phyloP scores from a whole-genome alignment of 2,329 filamentous ascomycete species.

The Venturia nashicola region DNA sequence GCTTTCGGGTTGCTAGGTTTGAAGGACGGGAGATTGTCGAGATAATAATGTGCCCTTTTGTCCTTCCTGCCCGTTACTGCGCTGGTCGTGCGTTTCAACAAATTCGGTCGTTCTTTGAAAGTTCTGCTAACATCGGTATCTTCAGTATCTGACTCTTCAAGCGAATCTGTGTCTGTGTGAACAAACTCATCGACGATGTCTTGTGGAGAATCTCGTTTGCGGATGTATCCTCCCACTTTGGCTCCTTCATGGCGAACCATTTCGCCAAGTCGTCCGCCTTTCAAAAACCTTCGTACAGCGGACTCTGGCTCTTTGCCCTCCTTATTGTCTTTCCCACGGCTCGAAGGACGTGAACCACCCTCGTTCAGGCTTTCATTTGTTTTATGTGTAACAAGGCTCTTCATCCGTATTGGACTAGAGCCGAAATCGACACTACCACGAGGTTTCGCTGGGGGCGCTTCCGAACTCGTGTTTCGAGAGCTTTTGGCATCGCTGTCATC shows the following conservation, averaged over 20 bases:
- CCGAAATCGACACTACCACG: constrained; percentile 19
- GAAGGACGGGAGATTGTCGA: constrained; percentile 38
- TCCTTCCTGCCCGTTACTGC: constrained; percentile 15
- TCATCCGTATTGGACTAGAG: constrained; percentile 21
- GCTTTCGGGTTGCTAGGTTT: constrained; percentile 23
- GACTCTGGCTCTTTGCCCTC: constrained; percentile 31
- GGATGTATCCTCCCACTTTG: constrained; percentile 47
- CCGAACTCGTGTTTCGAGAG: constrained; percentile 21
- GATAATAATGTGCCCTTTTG: constrained; percentile 25
- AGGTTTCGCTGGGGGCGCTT: constrained; percentile 19
- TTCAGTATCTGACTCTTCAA: constrained; percentile 20
- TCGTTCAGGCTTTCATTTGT: constrained; percentile 27
- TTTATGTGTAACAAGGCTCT: constrained; percentile 21
- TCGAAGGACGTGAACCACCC: constrained; percentile 18
- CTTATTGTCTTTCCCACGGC: constrained; percentile 25
- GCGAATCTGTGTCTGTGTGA: constrained; percentile 11
- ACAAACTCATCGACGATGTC: not conserved
- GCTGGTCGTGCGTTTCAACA: constrained; percentile 15
- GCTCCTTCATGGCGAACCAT: constrained; percentile 55
- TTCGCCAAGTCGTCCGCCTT: constrained; percentile 61
- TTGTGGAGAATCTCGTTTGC: constrained; percentile 35
- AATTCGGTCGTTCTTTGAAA: constrained; percentile 18
- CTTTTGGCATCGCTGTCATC: constrained; percentile 9
- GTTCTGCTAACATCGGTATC: constrained; percentile 11
- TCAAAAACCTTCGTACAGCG: constrained; percentile 63